Percentiles rank a stretch among this genome's conserved stretches.
phyloP scores from a whole-genome alignment of 768 basidiomycete genomes.

The Dacryopinax spathularia region DNA sequence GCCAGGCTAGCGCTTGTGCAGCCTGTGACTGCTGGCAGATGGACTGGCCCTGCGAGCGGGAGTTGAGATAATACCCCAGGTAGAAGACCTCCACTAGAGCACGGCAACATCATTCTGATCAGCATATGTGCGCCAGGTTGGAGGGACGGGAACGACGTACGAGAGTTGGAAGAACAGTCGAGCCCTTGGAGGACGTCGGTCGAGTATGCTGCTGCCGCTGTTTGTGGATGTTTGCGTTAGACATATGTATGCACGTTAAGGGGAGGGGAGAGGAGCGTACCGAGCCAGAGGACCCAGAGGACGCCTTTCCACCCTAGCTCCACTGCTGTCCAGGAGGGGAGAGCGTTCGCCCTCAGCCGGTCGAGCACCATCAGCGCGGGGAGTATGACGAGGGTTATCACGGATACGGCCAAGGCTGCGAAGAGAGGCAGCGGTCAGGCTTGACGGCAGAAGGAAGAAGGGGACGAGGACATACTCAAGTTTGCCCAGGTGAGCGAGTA shows the following conservation, averaged over 20 bases:
- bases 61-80: neutral
- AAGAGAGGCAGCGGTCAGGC: neutral
- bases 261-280: neutral
- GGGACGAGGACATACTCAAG: neutral
- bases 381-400: neutral
- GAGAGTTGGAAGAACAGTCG: neutral
- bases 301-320: slow-evolving; percentile 1
- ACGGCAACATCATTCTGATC: neutral
- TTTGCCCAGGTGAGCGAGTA: neutral
- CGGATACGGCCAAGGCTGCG: neutral
- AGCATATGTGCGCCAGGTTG: neutral
- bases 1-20: neutral
- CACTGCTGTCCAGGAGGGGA: neutral
- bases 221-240: neutral
- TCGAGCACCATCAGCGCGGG: neutral
- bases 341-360: neutral
- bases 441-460: neutral
- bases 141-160: neutral
- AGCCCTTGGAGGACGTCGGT: neutral
- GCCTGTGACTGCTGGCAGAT: neutral
- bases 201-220: neutral
- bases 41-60: neutral
- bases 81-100: neutral
- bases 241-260: neutral
- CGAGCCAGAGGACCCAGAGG: neutral